Percentiles rank a stretch among this genome's conserved stretches.
Conservation (phyloP, 2,329 filamentous ascomycete species). For the Aspergillus persii region DNA sequence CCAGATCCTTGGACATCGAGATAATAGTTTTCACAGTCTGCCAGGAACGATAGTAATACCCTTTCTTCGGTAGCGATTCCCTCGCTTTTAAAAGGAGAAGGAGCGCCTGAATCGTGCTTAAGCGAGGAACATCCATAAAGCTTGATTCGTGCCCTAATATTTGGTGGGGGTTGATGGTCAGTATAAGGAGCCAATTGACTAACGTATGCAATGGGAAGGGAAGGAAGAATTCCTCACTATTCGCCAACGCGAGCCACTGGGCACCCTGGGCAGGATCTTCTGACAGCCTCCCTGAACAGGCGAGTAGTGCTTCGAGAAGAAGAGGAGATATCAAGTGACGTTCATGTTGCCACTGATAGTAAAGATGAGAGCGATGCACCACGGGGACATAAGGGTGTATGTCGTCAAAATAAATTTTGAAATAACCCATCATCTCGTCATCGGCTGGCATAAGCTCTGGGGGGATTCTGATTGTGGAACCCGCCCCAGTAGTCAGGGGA, state of each 20-base stretch:
- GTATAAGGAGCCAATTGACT: constrained; percentile 9
- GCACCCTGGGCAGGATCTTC: constrained; percentile 82
- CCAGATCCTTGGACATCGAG: constrained; percentile 88
- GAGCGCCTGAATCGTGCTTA: constrained; percentile 89
- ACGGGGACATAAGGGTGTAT: constrained; percentile 93
- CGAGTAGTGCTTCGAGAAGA: constrained; percentile 85
- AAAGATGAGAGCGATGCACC: constrained; percentile 76
- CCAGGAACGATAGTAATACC: constrained; percentile 97
- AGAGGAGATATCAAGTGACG: constrained; percentile 83
- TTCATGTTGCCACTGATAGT: constrained; percentile 84
- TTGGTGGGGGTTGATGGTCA: constrained; percentile 25
- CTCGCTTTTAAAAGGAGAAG: constrained; percentile 85
- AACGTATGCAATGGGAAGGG: background rate
- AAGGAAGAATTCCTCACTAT: constrained; percentile 58
- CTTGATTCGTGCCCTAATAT: constrained; percentile 77
- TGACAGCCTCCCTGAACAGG: constrained; percentile 78
- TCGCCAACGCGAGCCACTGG: constrained; percentile 88
- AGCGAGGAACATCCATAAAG: constrained; percentile 85
- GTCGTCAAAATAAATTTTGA: constrained; percentile 84
- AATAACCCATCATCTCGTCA: constrained; percentile 76
- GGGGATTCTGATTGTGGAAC: constrained; percentile 80
- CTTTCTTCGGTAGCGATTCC: constrained; percentile 86
- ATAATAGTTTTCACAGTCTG: constrained; percentile 91
- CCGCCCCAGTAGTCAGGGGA: constrained; percentile 64
- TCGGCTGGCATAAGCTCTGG: constrained; percentile 91